Percentiles rank a stretch among this genome's conserved stretches.
Evolutionary conservation across 208 protist species (phyloP).

Genomic region (Crithidia sp.): DNA sequence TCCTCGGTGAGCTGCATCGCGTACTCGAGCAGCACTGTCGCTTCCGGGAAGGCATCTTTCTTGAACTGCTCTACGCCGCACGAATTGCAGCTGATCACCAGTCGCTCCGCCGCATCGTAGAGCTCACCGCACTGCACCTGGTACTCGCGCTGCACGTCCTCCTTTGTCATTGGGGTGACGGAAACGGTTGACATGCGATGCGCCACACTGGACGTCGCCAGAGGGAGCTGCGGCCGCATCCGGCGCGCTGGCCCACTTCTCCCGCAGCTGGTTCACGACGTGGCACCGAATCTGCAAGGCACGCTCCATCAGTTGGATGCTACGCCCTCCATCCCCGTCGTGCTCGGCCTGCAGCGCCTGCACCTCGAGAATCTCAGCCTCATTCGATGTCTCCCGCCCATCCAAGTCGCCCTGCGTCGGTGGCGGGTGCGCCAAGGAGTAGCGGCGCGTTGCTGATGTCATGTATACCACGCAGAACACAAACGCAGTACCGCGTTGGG

Average conservation of each 20-base stretch:
- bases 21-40: constrained; percentile 65
- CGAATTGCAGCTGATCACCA: constrained; percentile 79
- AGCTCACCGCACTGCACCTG: constrained; percentile 35
- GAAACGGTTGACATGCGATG: constrained; percentile 23
- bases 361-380: constrained; percentile 70
- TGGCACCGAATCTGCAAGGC: constrained; percentile 77
- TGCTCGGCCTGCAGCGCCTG: constrained; percentile 58
- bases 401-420: constrained; percentile 37
- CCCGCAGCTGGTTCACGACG: constrained; percentile 32
- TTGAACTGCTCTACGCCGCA: constrained; percentile 81
- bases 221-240: neutral
- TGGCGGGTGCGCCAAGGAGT: constrained; percentile 43
- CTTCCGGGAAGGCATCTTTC: constrained; percentile 64
- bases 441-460: constrained; percentile 27
- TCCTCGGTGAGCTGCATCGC: constrained; percentile 73
- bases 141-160: constrained; percentile 29
- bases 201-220: neutral
- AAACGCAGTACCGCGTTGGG: neutral
- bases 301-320: constrained; percentile 79
- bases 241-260: constrained; percentile 17
- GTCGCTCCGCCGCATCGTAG: constrained; percentile 76
- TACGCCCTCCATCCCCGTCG: constrained; percentile 54
- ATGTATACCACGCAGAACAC: constrained; percentile 2
- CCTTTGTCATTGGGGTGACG: constrained; percentile 15
- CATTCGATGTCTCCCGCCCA: constrained; percentile 62